These are phyloP conservation scores for Geopyxis carbonaria DNA, from an alignment of 495 filamentous ascomycete genomes.

Conservation along the genomic window DNA sequence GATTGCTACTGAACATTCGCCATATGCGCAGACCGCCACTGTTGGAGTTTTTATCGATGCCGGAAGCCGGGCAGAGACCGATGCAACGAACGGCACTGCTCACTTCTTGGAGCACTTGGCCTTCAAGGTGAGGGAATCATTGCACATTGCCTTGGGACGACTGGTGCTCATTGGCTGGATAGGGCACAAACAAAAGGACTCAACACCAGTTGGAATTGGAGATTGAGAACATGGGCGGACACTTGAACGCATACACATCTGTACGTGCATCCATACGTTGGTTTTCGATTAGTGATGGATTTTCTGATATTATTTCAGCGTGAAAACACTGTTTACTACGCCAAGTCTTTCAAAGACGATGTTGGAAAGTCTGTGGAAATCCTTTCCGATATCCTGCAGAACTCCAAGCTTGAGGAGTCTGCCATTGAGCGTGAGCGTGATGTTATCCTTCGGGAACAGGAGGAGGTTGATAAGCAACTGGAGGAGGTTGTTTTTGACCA, in stretches of 20 bases:
- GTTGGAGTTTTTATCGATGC: slow-evolving; percentile 99
- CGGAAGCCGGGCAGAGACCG: slow-evolving; percentile 93
- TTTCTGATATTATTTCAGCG: slow-evolving; percentile 40
- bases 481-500: slow-evolving; percentile 99
- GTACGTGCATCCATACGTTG: slow-evolving; percentile 37
- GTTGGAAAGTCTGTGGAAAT: slow-evolving; percentile 92
- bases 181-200: slow-evolving; percentile 82
- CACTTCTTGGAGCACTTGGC: slow-evolving; percentile 99
- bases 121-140: slow-evolving; percentile 75
- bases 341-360: slow-evolving; percentile 95
- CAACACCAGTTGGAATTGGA: slow-evolving; percentile 96
- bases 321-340: slow-evolving; percentile 99
- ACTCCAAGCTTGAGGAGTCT: slow-evolving; percentile 83
- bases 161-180: slow-evolving; percentile 17
- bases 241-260: slow-evolving; percentile 98
- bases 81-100: slow-evolving; percentile 95
- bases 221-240: slow-evolving; percentile 99
- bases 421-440: slow-evolving; percentile 96
- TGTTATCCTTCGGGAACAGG: slow-evolving; percentile 94
- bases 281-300: too few species aligned
- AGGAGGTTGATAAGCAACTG: slow-evolving; percentile 98
- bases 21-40: slow-evolving; percentile 95
- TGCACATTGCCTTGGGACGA: too few species aligned
- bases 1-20: slow-evolving; percentile 96
- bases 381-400: slow-evolving; percentile 95